phyloP scores from a whole-genome alignment of 805 yeast genomes.

The Lipomyces starkeyi region DNA sequence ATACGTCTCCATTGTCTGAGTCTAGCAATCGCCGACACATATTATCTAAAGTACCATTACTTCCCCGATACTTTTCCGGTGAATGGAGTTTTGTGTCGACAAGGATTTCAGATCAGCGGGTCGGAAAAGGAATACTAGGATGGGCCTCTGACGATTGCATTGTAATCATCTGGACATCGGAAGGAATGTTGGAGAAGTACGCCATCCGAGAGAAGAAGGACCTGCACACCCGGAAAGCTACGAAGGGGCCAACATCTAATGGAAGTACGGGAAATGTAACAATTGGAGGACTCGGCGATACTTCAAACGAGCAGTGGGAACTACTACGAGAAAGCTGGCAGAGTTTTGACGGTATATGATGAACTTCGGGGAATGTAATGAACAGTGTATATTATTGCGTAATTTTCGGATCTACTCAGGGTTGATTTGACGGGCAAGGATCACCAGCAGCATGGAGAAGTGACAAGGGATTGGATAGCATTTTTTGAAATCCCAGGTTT shows the following conservation, averaged over 20 bases:
- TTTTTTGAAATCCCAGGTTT: neutral
- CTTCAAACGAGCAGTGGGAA: constrained; percentile 54
- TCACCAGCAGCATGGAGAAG: neutral
- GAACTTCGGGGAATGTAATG: neutral
- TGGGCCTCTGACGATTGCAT: constrained; percentile 80
- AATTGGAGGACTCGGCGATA: constrained; percentile 38
- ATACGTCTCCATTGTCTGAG: constrained; percentile 49
- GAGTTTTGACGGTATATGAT: constrained; percentile 51
- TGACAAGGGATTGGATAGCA: neutral
- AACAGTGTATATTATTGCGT: neutral
- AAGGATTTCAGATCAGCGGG: constrained; percentile 52
- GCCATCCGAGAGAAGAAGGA: constrained; percentile 61
- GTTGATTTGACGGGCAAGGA: neutral
- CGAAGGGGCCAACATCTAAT: constrained; percentile 16
- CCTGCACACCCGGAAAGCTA: constrained; percentile 23
- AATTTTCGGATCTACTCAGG: constrained; percentile 7
- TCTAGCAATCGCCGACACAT: constrained; percentile 61
- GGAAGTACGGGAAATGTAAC: constrained; percentile 22
- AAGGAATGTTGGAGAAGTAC: constrained; percentile 87
- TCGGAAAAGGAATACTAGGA: constrained; percentile 59
- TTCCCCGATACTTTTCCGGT: constrained; percentile 77
- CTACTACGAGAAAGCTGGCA: constrained; percentile 76
- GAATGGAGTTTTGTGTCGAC: constrained; percentile 87
- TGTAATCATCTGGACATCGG: constrained; percentile 73
- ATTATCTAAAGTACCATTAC: constrained; percentile 66